These are phyloP conservation scores for Aspergillus mulundensis DNA, from an alignment of 495 filamentous ascomycete genomes.

Conservation along the genomic window DNA sequence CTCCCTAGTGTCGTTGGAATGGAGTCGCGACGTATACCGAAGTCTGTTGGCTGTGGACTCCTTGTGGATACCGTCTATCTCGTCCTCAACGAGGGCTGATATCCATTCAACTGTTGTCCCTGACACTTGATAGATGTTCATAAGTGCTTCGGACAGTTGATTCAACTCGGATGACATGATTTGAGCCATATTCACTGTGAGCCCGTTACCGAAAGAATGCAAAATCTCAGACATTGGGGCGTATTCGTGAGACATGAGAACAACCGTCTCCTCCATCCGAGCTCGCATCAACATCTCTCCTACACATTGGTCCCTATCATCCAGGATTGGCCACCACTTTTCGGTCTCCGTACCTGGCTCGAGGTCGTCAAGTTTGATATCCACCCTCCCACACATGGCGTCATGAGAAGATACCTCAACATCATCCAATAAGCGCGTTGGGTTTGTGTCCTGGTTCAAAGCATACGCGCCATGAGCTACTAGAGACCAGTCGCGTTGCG, in stretches of 20 bases:
- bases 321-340: conserved; percentile 82
- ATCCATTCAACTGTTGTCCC: conserved; percentile 86
- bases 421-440: conserved; percentile 43
- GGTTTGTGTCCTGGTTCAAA: conserved; percentile 40
- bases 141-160: conserved; percentile 75
- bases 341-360: conserved; percentile 76
- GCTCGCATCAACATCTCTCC: conserved; percentile 87
- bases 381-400: conserved; percentile 66
- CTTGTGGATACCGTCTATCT: conserved; percentile 89
- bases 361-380: conserved; percentile 80
- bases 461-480: conserved; percentile 45
- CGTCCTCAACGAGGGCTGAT: conserved; percentile 87
- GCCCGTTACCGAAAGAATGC: conserved; percentile 74
- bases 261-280: conserved; percentile 79
- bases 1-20: conserved; percentile 73
- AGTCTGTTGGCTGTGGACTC: conserved; percentile 64
- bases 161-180: conserved; percentile 73
- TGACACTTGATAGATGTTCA: conserved; percentile 97
- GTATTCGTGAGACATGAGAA: conserved; percentile 84
- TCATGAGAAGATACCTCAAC: conserved; percentile 54
- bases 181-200: conserved; percentile 81
- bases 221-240: conserved; percentile 77
- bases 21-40: conserved; percentile 71
- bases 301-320: conserved; percentile 66
- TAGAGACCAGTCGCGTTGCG: conserved; percentile 51